Conservation (phyloP, 2,329 filamentous ascomycete genomes). For the Raffaelea albimanens region DNA sequence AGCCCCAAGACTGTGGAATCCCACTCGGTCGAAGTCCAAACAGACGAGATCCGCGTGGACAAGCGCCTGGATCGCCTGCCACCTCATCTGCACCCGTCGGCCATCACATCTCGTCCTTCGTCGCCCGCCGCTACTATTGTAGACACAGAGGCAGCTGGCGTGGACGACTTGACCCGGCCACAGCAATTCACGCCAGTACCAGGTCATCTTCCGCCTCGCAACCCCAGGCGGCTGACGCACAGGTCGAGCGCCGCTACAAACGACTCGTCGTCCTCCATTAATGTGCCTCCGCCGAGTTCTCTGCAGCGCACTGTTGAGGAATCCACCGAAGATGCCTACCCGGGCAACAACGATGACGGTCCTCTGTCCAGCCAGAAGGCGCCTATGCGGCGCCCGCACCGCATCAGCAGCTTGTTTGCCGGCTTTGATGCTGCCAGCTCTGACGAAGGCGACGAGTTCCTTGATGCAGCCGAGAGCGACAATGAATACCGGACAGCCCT, state of each 20-base stretch:
- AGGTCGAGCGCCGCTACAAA: slow-evolving; percentile 29
- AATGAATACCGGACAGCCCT: slow-evolving; percentile 58
- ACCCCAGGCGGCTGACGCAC: slow-evolving; percentile 44
- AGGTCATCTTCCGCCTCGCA: slow-evolving; percentile 46
- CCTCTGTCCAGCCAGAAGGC: slow-evolving; percentile 53
- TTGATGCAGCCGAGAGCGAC: slow-evolving; percentile 52
- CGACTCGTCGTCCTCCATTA: slow-evolving; percentile 36
- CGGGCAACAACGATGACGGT: slow-evolving; percentile 72
- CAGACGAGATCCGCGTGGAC: slow-evolving; percentile 82
- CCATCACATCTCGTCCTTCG: slow-evolving; percentile 53
- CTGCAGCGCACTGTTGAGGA: slow-evolving; percentile 17
- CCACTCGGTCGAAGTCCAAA: slow-evolving; percentile 58
- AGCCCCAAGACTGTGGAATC: slow-evolving; percentile 39
- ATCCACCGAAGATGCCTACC: slow-evolving; percentile 56
- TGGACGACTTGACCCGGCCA: slow-evolving; percentile 26
- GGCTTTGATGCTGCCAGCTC: slow-evolving; percentile 69
- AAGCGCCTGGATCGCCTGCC: slow-evolving; percentile 66
- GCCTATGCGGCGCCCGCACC: slow-evolving; percentile 58
- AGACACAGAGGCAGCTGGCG: slow-evolving; percentile 16
- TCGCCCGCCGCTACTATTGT: slow-evolving; percentile 34
- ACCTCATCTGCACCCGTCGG: slow-evolving; percentile 67
- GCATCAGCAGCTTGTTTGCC: slow-evolving; percentile 78
- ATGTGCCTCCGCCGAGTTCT: slow-evolving; percentile 10
- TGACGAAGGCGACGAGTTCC: slow-evolving; percentile 55
- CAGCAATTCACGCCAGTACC: slow-evolving; percentile 42